Evolutionary conservation across 208 protist species (phyloP), one percentile per base, ranked within the genome.

Genomic region (Trypanosoma scelopori): DNA sequence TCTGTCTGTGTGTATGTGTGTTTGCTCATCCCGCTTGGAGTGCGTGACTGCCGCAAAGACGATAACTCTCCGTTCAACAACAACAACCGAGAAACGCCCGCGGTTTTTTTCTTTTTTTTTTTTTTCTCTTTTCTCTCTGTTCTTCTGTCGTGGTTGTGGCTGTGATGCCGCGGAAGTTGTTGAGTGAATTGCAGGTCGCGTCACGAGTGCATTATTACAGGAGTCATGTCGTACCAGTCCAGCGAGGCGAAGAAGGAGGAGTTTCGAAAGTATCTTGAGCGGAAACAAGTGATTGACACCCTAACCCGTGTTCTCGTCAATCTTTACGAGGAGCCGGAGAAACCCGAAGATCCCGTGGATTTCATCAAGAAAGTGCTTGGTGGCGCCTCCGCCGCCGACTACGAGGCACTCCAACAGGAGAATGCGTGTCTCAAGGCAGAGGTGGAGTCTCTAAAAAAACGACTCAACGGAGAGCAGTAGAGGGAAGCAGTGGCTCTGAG

Each of bases 241-340:
- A 94, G 87, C 59, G 92, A 97, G 56, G 83, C 89, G 4, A 97
- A 97, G 78, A 97, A 97, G 86, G 93, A 97, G 67, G 91, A 97
- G 76, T 97, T 97, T 75, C 91, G 93, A 55, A 96, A 94, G 73
- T 97, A 97, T 67, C 83, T 97, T 28, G 93, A 97, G 71, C 80
- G 87, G 3, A 94, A 83, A 16, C 88, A 95, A 32, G 93, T 97
- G 6, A 93, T 97, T 37, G 93, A 97, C 64, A 87, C 90, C 15
- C 78, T 97, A 39, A 97, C 93, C 5, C 90, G 92, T 23, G 92
- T 97, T 0, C 76, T 97, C 6, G 92, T 97, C 9, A 96, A 94
- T 57, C 78, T 97, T 3, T 97, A 97, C 76, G 93, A 97, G 63
- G 91, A 97, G 65, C 83, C 91, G 11, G 91, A 97, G 28, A 95